These are phyloP conservation scores for Tylopilus sp. DNA, from an alignment of 1,284 basidiomycete genomes.

Conservation along the genomic window DNA sequence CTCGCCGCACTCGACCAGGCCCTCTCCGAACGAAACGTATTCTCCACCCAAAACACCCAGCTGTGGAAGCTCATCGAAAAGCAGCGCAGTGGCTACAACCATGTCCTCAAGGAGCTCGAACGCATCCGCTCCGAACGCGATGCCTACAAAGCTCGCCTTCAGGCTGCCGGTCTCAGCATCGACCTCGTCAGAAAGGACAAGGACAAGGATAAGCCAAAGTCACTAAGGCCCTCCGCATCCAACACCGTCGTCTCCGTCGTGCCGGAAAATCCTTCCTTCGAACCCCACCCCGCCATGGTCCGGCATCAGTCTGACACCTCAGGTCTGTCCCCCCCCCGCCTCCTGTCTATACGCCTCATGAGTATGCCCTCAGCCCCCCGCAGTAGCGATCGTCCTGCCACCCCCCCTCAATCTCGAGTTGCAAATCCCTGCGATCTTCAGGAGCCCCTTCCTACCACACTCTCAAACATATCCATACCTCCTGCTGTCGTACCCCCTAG, in stretches of 20 bases:
- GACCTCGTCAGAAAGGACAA: conserved; percentile 32
- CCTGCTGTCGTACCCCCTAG: conserved; percentile 45
- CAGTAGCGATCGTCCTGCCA: conserved; percentile 29
- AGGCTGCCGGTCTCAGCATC: conserved; percentile 35
- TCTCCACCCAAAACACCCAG: conserved; percentile 80
- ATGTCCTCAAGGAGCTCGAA: conserved; percentile 76
- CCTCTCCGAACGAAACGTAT: conserved; percentile 71
- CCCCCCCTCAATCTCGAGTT: conserved; percentile 40
- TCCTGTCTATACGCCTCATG: too few relatives aligned
- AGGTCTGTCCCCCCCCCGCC: conserved; percentile 42
- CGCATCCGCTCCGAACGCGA: conserved; percentile 80
- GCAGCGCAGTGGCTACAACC: conserved; percentile 67
- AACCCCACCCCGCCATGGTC: conserved; percentile 34
- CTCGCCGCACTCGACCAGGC: conserved; percentile 69
- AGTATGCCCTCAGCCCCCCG: conserved; percentile 21
- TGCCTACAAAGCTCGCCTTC: conserved; percentile 50
- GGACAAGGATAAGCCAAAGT: conserved; percentile 28
- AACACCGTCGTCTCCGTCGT: conserved; percentile 24
- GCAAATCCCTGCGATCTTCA: conserved; percentile 30
- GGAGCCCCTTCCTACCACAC: conserved; percentile 25
- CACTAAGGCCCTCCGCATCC: conserved; percentile 24
- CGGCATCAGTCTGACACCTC: conserved; percentile 52
- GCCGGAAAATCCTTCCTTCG: conserved; percentile 15
- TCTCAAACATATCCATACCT: conserved; percentile 21
- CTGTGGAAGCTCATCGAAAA: conserved; percentile 93